A percentile compares a stretch with the other conserved stretches of the same genome.
phyloP scores from a whole-genome alignment of 2,329 filamentous ascomycete species.

The Thelonectria blattea region DNA sequence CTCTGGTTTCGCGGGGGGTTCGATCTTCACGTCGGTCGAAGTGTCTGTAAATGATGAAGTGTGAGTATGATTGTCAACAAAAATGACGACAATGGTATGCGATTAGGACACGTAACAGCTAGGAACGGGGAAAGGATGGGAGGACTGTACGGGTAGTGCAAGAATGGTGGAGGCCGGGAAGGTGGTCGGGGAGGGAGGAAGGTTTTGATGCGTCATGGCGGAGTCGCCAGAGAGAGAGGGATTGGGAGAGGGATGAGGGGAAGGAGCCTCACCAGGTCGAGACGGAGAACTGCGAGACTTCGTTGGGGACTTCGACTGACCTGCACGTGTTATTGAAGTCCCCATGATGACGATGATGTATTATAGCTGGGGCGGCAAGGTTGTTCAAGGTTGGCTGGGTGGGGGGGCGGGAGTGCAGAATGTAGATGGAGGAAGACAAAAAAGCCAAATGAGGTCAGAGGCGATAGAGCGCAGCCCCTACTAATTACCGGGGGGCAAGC shows the following conservation, averaged over 20 bases:
- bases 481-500: slow-evolving; percentile 27
- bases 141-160: slow-evolving; percentile 23
- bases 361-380: slow-evolving; percentile 44
- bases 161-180: slow-evolving; percentile 7
- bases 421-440: slow-evolving; percentile 36
- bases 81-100: slow-evolving; percentile 23
- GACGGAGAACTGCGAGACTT: slow-evolving; percentile 51
- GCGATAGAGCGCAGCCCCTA: slow-evolving; percentile 33
- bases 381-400: slow-evolving; percentile 38
- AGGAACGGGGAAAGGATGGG: slow-evolving; percentile 7
- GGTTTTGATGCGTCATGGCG: slow-evolving; percentile 37
- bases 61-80: slow-evolving; percentile 31
- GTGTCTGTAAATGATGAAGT: slow-evolving; percentile 44
- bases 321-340: slow-evolving; percentile 50
- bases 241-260: slow-evolving; percentile 16
- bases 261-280: slow-evolving; percentile 49
- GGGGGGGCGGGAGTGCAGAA: slow-evolving; percentile 38
- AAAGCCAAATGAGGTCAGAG: slow-evolving; percentile 51
- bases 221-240: slow-evolving; percentile 16
- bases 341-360: slow-evolving; percentile 59
- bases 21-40: slow-evolving; percentile 54
- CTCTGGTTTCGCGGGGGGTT: slow-evolving; percentile 56
- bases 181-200: slow-evolving; percentile 33
- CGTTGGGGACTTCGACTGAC: slow-evolving; percentile 57
- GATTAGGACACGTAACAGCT: slow-evolving; percentile 17